These are phyloP conservation scores for Pleurostoma richardsiae DNA, from an alignment of 2,329 filamentous ascomycete genomes.

Conservation along the genomic window DNA sequence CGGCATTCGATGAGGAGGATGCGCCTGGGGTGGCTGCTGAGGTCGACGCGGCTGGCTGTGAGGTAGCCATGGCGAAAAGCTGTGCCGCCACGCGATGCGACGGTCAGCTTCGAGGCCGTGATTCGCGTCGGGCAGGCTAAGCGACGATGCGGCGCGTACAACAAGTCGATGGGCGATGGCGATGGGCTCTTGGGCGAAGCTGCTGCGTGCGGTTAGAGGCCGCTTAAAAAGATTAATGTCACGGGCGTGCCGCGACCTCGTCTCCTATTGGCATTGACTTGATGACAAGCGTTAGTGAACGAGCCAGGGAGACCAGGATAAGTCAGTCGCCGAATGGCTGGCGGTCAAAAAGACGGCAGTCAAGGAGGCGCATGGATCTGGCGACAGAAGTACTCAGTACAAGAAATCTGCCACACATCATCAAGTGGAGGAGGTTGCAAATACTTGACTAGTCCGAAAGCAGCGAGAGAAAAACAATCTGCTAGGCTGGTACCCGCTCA, in stretches of 20 bases:
- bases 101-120: conserved; percentile 9
- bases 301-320: too few species aligned
- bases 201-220: background rate
- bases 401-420: too few species aligned
- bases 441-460: too few species aligned
- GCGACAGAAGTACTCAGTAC: too few species aligned
- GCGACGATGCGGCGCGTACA: background rate
- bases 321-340: too few species aligned
- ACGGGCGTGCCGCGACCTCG: background rate
- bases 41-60: conserved; percentile 7
- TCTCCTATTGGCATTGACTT: background rate
- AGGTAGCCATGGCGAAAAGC: conserved; percentile 18
- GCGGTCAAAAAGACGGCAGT: too few species aligned
- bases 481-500: too few species aligned
- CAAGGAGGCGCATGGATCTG: too few species aligned
- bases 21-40: conserved; percentile 32
- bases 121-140: background rate
- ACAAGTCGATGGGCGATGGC: background rate
- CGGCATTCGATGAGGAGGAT: conserved; percentile 23
- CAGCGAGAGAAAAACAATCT: too few species aligned
- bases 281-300: too few species aligned
- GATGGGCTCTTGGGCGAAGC: background rate
- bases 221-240: background rate
- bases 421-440: too few species aligned
- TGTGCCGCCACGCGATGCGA: conserved; percentile 31